These are phyloP conservation scores for Ilex aquifolium DNA, from an alignment of 257 asterid genomes.

Conservation along the genomic window DNA sequence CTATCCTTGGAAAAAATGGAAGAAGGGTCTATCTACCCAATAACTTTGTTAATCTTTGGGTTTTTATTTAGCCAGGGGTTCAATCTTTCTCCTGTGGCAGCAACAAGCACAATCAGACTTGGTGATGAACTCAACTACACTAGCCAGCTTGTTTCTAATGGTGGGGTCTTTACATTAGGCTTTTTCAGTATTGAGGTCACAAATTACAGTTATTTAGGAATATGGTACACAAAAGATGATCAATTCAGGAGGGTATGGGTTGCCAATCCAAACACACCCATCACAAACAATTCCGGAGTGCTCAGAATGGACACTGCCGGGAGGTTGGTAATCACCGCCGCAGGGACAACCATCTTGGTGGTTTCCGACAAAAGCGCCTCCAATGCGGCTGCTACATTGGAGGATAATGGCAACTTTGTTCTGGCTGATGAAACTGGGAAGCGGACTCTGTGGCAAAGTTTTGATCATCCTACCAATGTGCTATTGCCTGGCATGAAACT, in stretches of 20 bases:
- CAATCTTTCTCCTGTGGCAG: not conserved
- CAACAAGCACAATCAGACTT: slow-evolving; percentile 20
- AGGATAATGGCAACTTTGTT: not conserved
- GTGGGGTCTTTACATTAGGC: slow-evolving; percentile 29
- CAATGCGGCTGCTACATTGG: not conserved
- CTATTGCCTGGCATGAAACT: not conserved
- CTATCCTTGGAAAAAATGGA: too few relatives aligned
- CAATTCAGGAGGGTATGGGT: slow-evolving; percentile 23
- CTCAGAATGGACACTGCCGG: slow-evolving; percentile 29
- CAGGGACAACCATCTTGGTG: slow-evolving; percentile 13
- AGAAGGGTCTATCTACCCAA: not conserved
- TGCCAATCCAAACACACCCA: slow-evolving; percentile 29
- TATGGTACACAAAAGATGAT: slow-evolving; percentile 15
- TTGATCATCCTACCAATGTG: too few relatives aligned
- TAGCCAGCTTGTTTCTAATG: slow-evolving; percentile 30
- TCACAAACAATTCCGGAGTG: not conserved
- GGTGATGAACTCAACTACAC: slow-evolving; percentile 28
- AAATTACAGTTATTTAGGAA: slow-evolving; percentile 30
- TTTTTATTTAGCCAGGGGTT: not conserved
- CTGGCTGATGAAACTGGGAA: not conserved
- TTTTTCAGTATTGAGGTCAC: slow-evolving; percentile 22
- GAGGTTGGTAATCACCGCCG: slow-evolving; percentile 11
- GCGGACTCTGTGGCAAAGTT: too few relatives aligned
- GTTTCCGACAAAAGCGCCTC: slow-evolving; percentile 8
- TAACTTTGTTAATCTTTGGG: not conserved